Base-by-base conservation (phyloP, 768 basidiomycete genomes). In the Macrocybe gigantea region DNA sequence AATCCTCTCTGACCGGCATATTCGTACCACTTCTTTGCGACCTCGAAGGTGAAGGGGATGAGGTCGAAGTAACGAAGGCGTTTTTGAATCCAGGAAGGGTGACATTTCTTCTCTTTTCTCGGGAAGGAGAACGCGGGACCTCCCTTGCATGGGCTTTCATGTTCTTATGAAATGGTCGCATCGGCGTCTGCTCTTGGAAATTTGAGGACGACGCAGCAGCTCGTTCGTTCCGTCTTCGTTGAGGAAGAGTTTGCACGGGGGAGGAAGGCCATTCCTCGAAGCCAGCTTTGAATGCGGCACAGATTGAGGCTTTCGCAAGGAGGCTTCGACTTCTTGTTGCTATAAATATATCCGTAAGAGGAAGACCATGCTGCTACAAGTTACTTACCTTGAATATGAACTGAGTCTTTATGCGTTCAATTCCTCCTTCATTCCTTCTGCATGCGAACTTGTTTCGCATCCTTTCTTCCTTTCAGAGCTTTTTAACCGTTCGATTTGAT, bases 271-370 rank as follows among this genome's bases (percentile, higher is more conserved):
- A 51, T 7, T 74, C 73, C 59, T 64, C 5, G 51, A 47, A 4
- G 58, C 53, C 49, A 62, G 73, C 53, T 70, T 77, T 22, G 72
- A 55, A n/a, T 72, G 73, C n/a, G 64, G 59, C 15, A 79, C 69
- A 49, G 62, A 59, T 13, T 77, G 65, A 9, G 72, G 69, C 57
- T 73, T 83, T 12, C 79, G 75, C 14, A 66, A 58, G 9, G 79
- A 67, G 3, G 75, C 74, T 52, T 85, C 85, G 31, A 82, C 49
- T 59, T 86, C 84, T 55, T 82, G 83, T 74, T 82, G 82, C 85
- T 87, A 53, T 49, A 4, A 22, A 4, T 22, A 22, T 22, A 22
- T 22, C 46, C 34, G 41, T 50, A 43, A 43, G 42, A 44, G 36
- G 48, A 34, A 53, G 44, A 34, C 41, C 33, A 11, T 35, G 33